These are phyloP conservation scores for Dissophora ornata DNA, from an alignment of 192 early-diverging fungal genomes.

Conservation along the genomic window DNA sequence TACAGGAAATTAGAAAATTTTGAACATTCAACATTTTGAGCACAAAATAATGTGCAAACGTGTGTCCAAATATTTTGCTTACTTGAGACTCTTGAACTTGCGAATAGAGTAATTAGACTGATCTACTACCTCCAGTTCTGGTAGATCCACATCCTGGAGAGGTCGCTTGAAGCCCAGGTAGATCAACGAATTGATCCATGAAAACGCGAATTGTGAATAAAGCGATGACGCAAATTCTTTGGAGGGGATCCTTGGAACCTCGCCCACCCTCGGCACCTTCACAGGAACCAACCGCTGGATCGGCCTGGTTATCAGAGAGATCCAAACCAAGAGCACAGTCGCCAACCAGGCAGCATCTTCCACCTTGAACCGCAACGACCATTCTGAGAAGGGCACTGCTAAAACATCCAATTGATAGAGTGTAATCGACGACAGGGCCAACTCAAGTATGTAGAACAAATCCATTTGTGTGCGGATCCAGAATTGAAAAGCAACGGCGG, in stretches of 20 bases:
- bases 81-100: slow-evolving; percentile 18
- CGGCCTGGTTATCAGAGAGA: slow-evolving; percentile 17
- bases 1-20: not conserved
- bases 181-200: slow-evolving; percentile 51
- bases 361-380: slow-evolving; percentile 27
- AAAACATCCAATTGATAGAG: slow-evolving; percentile 13
- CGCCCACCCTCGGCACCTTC: slow-evolving; percentile 10
- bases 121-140: slow-evolving; percentile 62
- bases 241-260: slow-evolving; percentile 4
- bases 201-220: slow-evolving; percentile 34
- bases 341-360: slow-evolving; percentile 13
- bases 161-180: slow-evolving; percentile 61
- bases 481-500: slow-evolving; percentile 12
- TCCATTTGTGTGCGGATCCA: slow-evolving; percentile 42
- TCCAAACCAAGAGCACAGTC: slow-evolving; percentile 4
- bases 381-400: slow-evolving; percentile 16
- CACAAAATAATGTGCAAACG: too few relatives aligned
- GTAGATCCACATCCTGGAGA: slow-evolving; percentile 70
- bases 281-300: not conserved
- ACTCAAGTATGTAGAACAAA: slow-evolving; percentile 14
- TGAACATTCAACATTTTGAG: too few relatives aligned
- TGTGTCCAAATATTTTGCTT: not conserved
- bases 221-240: slow-evolving; percentile 36
- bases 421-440: slow-evolving; percentile 8
- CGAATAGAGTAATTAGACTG: slow-evolving; percentile 9